These are phyloP conservation scores for Physocladia obscura DNA, from an alignment of 192 early-diverging fungal genomes.

Conservation along the genomic window DNA sequence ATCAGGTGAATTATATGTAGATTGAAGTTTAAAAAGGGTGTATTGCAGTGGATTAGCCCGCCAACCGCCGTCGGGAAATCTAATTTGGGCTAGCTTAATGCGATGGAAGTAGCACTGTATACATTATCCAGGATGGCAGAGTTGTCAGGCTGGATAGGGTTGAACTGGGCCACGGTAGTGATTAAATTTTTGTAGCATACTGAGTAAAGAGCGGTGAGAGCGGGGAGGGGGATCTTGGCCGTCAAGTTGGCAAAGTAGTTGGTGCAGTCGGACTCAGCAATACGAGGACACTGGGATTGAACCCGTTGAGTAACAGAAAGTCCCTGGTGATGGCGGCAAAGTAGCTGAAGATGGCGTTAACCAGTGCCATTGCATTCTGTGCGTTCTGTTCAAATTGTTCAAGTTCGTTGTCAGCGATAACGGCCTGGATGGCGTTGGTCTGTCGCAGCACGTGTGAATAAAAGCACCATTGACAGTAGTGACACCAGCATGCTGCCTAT, in stretches of 20 bases:
- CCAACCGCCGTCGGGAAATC: constrained; percentile 20
- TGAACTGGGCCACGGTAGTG: constrained; percentile 9
- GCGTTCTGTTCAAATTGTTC: constrained; percentile 1
- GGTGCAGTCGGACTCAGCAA: background rate
- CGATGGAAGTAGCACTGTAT: constrained; percentile 9
- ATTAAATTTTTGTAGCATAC: constrained; percentile 17
- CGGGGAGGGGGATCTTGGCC: constrained; percentile 13
- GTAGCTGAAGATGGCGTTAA: constrained; percentile 13
- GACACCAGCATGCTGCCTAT: too few species aligned
- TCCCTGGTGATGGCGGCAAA: constrained; percentile 12
- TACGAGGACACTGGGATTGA: background rate
- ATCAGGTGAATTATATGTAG: background rate
- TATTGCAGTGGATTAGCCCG: constrained; percentile 23
- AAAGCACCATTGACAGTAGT: too few species aligned
- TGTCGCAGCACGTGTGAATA: background rate
- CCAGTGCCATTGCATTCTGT: background rate
- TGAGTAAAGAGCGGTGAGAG: background rate
- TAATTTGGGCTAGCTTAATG: constrained; percentile 13
- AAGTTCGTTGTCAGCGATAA: background rate
- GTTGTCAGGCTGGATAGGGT: constrained; percentile 12
- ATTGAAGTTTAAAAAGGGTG: constrained; percentile 4
- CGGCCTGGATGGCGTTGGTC: constrained; percentile 4
- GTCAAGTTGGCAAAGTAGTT: constrained; percentile 10
- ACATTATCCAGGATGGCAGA: constrained; percentile 21
- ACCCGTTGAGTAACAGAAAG: constrained; percentile 7